Base-by-base conservation (phyloP, 2,329 filamentous ascomycete genomes). In the Stylonectria norvegica region DNA sequence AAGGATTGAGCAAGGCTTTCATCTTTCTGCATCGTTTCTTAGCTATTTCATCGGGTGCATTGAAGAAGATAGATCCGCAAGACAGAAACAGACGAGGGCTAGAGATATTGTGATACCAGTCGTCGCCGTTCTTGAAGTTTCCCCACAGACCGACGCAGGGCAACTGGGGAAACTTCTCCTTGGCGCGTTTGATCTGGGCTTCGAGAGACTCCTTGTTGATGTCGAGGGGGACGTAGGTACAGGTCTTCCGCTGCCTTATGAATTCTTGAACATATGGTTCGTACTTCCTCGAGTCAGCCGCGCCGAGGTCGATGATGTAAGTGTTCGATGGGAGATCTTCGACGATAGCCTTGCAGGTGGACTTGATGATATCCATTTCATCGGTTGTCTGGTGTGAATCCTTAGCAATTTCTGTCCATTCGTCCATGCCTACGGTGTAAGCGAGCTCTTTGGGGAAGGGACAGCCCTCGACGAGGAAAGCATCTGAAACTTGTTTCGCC, bases 381-480 rank as follows among this genome's bases (percentile, higher is more conserved):
- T 53, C 37, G 0, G 40, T 32, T 0, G 55, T 57, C 14, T 57
- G 55, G 17, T 56, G 55, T 0, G 53, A 56, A 0, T 4, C 19
- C 2, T 52, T 36, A 2, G 54, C 43, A 1, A 57, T 50, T 0
- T 36, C 19, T 1, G 28, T 38, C 54, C 54, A 56, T 0, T 49
- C 40, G 0, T 49, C 38, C 54, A 57, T 57, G 0, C 45, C 48
- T 0, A 25, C 16, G 1, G 43, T 52, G 33, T 57, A 57, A 3
- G 50, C 53, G 3, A 57, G 7, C 15, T 57, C 54, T 48, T 57
- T 54, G 2, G 54, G 53, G 19, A 57, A 54, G 28, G 49, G 45
- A n/a, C n/a, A n/a, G 1, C 25, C 50, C 3, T 47, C 7, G 4
- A 30, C 12, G 1, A 6, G 11, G 11, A 56, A 53, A 2, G 53